Evolutionary conservation across 768 basidiomycete genomes (phyloP).

Genomic region (Galerina marginata): DNA sequence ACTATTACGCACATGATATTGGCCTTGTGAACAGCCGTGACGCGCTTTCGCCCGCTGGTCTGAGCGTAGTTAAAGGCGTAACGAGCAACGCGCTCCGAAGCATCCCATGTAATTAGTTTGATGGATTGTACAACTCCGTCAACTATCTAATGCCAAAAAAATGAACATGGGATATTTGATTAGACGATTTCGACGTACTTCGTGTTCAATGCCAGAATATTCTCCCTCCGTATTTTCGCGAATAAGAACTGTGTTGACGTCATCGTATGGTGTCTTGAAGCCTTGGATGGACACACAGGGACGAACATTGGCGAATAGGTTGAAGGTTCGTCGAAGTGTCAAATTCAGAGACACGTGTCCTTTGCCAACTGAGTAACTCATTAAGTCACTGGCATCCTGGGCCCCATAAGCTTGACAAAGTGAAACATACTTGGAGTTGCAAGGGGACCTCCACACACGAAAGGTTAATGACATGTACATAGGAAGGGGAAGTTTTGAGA

Average conservation of each 20-base stretch:
- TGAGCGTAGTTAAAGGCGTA: conserved; percentile 99
- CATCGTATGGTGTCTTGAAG: conserved; percentile 97
- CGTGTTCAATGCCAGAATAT: conserved; percentile 99
- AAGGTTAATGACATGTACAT: background rate
- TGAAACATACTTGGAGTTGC: conserved; percentile 89
- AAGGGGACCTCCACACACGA: conserved; percentile 69
- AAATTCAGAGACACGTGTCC: conserved; percentile 98
- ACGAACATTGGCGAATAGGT: conserved; percentile 97
- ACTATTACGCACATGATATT: conserved; percentile 86
- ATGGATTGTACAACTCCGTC: conserved; percentile 99
- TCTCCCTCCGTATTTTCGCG: conserved; percentile 99
- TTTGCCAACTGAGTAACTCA: conserved; percentile 78
- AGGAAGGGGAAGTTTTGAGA: background rate
- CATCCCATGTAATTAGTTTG: conserved; percentile 99
- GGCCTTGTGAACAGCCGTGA: conserved; percentile 99
- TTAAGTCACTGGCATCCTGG: conserved; percentile 3
- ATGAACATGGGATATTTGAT: background rate
- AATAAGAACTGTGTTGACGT: conserved; percentile 97
- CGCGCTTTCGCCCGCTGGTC: conserved; percentile 82
- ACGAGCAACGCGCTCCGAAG: conserved; percentile 96
- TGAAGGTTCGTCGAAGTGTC: conserved; percentile 96
- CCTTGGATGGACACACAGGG: conserved; percentile 96
- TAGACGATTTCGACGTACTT: conserved; percentile 55
- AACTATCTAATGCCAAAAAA: conserved; percentile 61
- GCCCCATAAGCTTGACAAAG: conserved; percentile 1